Percentiles rank a stretch among this genome's conserved stretches.
These are phyloP conservation scores for Coemansia furcata DNA, from an alignment of 192 early-diverging fungal genomes.

Conservation along the genomic window DNA sequence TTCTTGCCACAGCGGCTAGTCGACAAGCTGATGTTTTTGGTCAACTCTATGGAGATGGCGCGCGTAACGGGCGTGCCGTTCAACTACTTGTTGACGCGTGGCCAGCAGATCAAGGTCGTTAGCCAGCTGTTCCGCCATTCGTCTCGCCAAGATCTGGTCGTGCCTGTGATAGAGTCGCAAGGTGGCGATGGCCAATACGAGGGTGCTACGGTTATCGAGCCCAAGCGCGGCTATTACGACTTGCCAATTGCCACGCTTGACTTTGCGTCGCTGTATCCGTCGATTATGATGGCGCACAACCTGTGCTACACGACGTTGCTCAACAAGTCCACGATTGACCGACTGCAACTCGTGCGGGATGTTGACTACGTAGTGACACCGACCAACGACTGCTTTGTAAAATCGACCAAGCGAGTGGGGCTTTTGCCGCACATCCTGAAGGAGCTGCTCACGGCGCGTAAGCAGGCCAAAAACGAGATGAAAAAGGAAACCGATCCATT, in stretches of 20 bases:
- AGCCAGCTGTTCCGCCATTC: conserved; percentile 94
- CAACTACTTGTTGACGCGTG: conserved; percentile 88
- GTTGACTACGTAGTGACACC: conserved; percentile 88
- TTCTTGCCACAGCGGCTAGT: conserved; percentile 87
- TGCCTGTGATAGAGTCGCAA: conserved; percentile 83
- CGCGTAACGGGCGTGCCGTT: conserved; percentile 95
- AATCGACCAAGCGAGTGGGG: conserved; percentile 68
- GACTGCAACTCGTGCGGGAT: conserved; percentile 65
- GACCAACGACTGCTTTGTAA: conserved; percentile 90
- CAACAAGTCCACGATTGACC: conserved; percentile 58
- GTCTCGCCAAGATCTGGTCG: conserved; percentile 74
- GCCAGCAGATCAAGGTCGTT: conserved; percentile 98
- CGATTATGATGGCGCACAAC: conserved; percentile 99
- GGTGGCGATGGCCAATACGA: conserved; percentile 87
- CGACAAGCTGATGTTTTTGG: conserved; percentile 95
- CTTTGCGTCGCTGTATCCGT: conserved; percentile 97
- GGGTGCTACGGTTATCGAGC: conserved; percentile 96
- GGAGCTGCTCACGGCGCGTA: conserved; percentile 87
- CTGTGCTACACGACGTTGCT: conserved; percentile 94
- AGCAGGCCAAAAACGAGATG: conserved; percentile 87
- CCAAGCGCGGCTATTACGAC: conserved; percentile 89
- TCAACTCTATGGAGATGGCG: conserved; percentile 99
- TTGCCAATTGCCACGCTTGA: conserved; percentile 96
- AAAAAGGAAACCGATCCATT: conserved; percentile 98
- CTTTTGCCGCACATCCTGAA: conserved; percentile 85